These are phyloP conservation scores for Colletotrichum tabaci DNA, from an alignment of 2,329 filamentous ascomycete species.

Conservation along the genomic window DNA sequence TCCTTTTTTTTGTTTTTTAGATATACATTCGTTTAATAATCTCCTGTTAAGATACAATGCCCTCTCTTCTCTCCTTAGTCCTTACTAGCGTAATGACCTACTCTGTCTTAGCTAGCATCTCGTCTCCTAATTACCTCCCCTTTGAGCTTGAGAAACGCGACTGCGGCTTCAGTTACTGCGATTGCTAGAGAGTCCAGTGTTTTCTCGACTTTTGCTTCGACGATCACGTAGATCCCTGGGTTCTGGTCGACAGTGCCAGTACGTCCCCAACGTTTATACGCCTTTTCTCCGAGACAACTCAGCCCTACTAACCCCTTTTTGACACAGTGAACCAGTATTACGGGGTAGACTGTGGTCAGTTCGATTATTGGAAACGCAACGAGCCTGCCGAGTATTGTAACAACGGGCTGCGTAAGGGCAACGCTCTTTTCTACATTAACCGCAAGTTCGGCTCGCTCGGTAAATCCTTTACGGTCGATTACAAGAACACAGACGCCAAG, in stretches of 20 bases:
- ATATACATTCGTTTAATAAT: no score
- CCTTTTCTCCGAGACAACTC: no score
- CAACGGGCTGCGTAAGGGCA: conserved; percentile 20
- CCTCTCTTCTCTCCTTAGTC: no score
- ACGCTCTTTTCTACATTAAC: conserved; percentile 29
- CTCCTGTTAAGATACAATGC: no score
- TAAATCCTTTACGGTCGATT: conserved; percentile 6
- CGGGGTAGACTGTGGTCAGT: conserved; percentile 30
- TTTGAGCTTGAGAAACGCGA: conserved; percentile 27
- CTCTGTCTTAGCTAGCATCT: conserved; percentile 10
- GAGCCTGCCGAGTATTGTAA: conserved; percentile 24
- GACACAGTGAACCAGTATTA: conserved; percentile 13
- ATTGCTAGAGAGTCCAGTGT: conserved; percentile 12
- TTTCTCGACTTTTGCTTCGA: conserved; percentile 26
- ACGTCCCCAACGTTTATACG: neutral
- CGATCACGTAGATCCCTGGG: conserved; percentile 29
- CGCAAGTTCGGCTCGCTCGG: conserved; percentile 21
- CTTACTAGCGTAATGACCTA: no score
- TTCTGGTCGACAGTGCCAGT: conserved; percentile 26
- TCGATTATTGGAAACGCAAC: conserved; percentile 15
- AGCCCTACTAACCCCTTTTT: neutral
- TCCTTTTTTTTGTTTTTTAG: no score
- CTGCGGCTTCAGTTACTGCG: conserved; percentile 15
- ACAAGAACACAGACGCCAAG: conserved; percentile 14
- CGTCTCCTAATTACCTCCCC: conserved; percentile 13